Base-by-base conservation (phyloP, 768 basidiomycete species). In the Amanita polypyramis region DNA sequence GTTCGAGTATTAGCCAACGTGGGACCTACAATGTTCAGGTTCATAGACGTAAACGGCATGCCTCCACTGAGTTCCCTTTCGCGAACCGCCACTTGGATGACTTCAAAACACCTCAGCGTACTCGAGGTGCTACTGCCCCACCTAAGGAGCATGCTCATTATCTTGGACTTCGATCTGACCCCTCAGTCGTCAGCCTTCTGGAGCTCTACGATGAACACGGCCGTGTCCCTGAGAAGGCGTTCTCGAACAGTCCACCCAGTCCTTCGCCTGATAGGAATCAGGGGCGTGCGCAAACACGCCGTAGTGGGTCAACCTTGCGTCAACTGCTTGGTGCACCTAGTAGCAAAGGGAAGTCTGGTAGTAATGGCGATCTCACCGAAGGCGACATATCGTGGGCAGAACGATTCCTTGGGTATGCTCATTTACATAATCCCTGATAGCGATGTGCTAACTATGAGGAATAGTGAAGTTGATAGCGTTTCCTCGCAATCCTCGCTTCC, bases 311-410 rank as follows among this genome's bases (percentile, higher is more conserved):
- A 4, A 88, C 87, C 8, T 62, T 90, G 50, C 77, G 84, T 4
- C 79, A 87, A 57, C 65, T 90, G 2, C 69, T 90, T 25, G 84
- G 85, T 2, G 72, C 72, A 45, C 70, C 80, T 0, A 57, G 62
- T 1, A 64, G 64, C 49, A 49, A 33, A 42, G 29, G 25, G 30
- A 49, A 21, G 20, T 42, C 47, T n/a, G 40, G 35, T 25, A 49
- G 47, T 27, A 49, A 35, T 32, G 29, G 21, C 32, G 47, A 49
- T 29, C 43, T 61, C 15, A 62, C 52, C 27, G 83, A 86, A 59
- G 79, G 85, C 5, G 85, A 89, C 54, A 86, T 90, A 46, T 88
- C 85, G 2, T 90, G 86, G 86, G 86, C 86, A 10, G 86, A 90
- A 65, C 73, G 75, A 36, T 80, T 76, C 61, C 67, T 88, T 45